Evolutionary conservation across 1,284 basidiomycete genomes (phyloP).

Genomic region (Ustilago bromivora): DNA sequence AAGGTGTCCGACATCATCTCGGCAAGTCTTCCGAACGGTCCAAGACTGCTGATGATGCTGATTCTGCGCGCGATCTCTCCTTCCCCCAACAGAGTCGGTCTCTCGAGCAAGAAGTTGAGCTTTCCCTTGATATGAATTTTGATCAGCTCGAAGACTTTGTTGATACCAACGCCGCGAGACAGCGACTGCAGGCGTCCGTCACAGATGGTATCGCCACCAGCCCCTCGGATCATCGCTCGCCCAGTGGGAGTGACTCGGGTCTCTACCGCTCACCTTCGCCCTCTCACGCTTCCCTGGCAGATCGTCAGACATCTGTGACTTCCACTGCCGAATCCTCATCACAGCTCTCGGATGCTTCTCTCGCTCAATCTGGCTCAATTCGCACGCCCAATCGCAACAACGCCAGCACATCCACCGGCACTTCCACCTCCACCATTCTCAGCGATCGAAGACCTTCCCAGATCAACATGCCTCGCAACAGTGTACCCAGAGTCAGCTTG

Average conservation of each 20-base stretch:
- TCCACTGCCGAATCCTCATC: conserved; percentile 32
- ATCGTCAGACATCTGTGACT: conserved; percentile 36
- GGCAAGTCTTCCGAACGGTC: conserved; percentile 23
- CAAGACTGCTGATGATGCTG: conserved; percentile 30
- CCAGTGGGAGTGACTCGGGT: conserved; percentile 33
- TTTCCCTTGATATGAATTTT: conserved; percentile 80
- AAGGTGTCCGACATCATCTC: conserved; percentile 49
- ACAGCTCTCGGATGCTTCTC: conserved; percentile 30
- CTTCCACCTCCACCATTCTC: conserved; percentile 38
- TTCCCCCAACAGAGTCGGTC: conserved; percentile 37
- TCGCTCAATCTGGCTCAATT: conserved; percentile 17
- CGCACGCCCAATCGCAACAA: conserved; percentile 28
- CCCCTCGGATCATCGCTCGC: conserved; percentile 36
- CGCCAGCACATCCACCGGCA: conserved; percentile 21
- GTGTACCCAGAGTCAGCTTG: conserved; percentile 41
- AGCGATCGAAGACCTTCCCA: conserved; percentile 50
- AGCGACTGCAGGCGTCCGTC: conserved; percentile 41
- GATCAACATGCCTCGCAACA: conserved; percentile 38
- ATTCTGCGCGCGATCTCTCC: conserved; percentile 19
- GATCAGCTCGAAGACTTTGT: conserved; percentile 87
- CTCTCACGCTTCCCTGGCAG: conserved; percentile 24
- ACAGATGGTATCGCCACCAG: conserved; percentile 36
- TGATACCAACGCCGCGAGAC: conserved; percentile 71
- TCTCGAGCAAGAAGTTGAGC: conserved; percentile 48
- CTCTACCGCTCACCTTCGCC: conserved; percentile 35